Evolutionary conservation across 345 rosid species (phyloP), one percentile per base, ranked within the genome.

Genomic region (Gossypium anomalum): DNA sequence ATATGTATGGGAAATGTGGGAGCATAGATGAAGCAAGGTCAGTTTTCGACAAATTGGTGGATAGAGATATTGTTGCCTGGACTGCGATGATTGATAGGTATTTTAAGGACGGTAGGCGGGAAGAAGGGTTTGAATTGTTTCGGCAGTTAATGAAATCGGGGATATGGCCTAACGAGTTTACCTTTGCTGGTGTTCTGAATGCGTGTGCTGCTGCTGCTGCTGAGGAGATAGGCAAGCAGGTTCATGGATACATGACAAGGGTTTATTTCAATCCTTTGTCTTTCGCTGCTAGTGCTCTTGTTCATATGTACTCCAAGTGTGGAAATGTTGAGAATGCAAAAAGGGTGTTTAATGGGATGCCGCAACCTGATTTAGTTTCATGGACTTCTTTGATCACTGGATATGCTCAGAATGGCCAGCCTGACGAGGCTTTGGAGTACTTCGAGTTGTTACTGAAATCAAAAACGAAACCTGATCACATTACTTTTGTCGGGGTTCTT

Each of bases 1-100:
- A 92, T 78, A 85, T 90, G 93, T 92, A 92, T 75, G 97, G 94
- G 0, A 92, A 92, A 87, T 94, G 97, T 74, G 97, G 98, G 3
- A 89, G 86, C 82, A 57, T 92, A 47, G 83, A 84, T 51, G 93
- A 89, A 82, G 97, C 97, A 8, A 83, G 92, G 81, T 74, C 52
- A 71, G 87, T 90, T 48, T 94, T 92, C 68, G 87, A 94, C 75
- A 88, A 63, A 81, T 89, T 92, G 75, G 34, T 68, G 15, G 76
- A 84, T 17, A 92, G 83, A 86, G 98, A 94, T 83, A 82, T 90
- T 65, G 91, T 94, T 70, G 62, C 97, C 3, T 94, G 98, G 97
- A 90, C 98, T 14, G 85, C 89, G 3, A 92, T 92, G 97, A 92
- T 89, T 15, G 93, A 88, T 79, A 82, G 87, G 49, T 94, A 87